These are phyloP conservation scores for Botryotinia convoluta DNA, from an alignment of 2,329 filamentous ascomycete genomes.

Conservation along the genomic window DNA sequence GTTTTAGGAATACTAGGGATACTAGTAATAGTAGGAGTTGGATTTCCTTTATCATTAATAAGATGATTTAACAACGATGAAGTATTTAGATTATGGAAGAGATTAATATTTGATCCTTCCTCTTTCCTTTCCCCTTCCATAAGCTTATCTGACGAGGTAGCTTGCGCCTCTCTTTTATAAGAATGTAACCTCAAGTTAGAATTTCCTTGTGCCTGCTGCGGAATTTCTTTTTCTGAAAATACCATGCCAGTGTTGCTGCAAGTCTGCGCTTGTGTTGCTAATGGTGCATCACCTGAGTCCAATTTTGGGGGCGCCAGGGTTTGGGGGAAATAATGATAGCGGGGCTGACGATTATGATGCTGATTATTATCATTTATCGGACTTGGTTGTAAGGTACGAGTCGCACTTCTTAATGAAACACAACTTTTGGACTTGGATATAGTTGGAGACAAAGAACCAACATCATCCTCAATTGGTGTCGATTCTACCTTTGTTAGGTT, in stretches of 20 bases:
- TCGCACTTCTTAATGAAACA: not conserved
- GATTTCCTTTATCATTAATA: constrained; percentile 5
- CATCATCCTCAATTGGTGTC: not conserved
- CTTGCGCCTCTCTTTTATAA: constrained; percentile 15
- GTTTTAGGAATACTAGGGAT: not conserved
- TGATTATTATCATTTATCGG: not conserved
- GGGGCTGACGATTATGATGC: constrained; percentile 12
- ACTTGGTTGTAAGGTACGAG: not conserved
- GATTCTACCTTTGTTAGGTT: constrained; percentile 7
- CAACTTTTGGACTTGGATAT: not conserved
- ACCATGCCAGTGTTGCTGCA: constrained; percentile 2
- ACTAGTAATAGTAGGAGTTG: not conserved
- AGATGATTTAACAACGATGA: constrained; percentile 2
- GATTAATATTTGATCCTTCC: constrained; percentile 10
- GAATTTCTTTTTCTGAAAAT: constrained; percentile 15
- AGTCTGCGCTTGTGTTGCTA: constrained; percentile 9
- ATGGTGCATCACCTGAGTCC: constrained; percentile 5
- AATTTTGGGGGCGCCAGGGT: constrained; percentile 5
- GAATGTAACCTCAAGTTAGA: constrained; percentile 13
- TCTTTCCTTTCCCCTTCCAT: not conserved
- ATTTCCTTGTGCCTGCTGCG: constrained; percentile 11
- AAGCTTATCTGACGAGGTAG: constrained; percentile 19
- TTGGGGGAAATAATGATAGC: constrained; percentile 11
- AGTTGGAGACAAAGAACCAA: constrained; percentile 5
- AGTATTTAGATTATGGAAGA: constrained; percentile 2